Evolutionary conservation across 2,329 filamentous ascomycete genomes (phyloP).

Genomic region (Trematosphaeria pertusa): DNA sequence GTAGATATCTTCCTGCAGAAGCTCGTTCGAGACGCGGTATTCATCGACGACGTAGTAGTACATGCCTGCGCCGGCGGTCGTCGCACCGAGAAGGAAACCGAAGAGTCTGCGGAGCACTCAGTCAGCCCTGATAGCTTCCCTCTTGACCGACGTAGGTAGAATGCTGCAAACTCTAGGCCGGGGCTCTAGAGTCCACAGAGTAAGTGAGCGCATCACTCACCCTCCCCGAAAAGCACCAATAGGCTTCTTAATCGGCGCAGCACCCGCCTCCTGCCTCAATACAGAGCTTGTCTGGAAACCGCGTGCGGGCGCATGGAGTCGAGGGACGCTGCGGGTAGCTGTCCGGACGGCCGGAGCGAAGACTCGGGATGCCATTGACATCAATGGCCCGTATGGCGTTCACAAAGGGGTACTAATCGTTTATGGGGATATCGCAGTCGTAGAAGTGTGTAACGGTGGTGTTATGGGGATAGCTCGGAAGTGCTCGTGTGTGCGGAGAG

Average conservation of each 20-base stretch:
- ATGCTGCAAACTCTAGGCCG: too few relatives aligned
- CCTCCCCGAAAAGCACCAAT: conserved; percentile 75
- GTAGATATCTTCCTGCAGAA: conserved; percentile 94
- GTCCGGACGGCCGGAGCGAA: conserved; percentile 50
- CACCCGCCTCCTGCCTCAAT: conserved; percentile 42
- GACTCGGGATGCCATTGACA: conserved; percentile 54
- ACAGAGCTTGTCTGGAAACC: conserved; percentile 51
- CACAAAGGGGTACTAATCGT: background rate
- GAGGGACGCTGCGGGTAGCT: conserved; percentile 23
- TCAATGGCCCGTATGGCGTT: conserved; percentile 19
- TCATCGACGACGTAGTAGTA: conserved; percentile 95
- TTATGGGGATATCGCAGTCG: background rate
- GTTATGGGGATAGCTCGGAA: too few relatives aligned
- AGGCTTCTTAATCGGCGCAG: conserved; percentile 65
- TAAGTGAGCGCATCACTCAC: too few relatives aligned
- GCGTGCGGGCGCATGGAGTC: conserved; percentile 29
- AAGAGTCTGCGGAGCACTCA: conserved; percentile 69
- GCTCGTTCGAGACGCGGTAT: conserved; percentile 91
- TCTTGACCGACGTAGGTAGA: too few relatives aligned
- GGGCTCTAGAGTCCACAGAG: too few relatives aligned
- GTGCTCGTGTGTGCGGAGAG: conserved; percentile 4
- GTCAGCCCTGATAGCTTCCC: background rate
- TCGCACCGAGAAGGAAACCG: conserved; percentile 87
- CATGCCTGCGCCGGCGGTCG: conserved; percentile 77
- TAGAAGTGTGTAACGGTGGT: background rate